These are phyloP conservation scores for Gonium pectorale DNA, from an alignment of 139 green algal genomes.

Conservation along the genomic window DNA sequence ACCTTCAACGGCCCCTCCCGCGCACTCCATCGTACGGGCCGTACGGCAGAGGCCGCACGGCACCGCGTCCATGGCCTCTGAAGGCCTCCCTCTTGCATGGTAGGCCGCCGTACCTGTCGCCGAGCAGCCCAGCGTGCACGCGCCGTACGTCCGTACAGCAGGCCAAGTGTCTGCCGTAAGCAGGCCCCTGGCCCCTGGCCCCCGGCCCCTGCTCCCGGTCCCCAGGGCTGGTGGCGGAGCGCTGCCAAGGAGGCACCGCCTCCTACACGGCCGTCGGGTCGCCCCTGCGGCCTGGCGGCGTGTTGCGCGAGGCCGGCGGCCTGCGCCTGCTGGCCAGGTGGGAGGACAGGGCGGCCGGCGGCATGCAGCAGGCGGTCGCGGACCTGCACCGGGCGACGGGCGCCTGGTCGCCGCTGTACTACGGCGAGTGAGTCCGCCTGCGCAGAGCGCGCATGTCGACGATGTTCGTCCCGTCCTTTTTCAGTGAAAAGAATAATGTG, in stretches of 20 bases:
- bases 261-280: constrained; percentile 12
- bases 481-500: too few species aligned
- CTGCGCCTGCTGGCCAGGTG: constrained; percentile 23
- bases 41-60: too few species aligned
- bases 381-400: constrained; percentile 22
- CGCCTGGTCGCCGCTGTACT: constrained; percentile 30
- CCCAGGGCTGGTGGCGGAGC: not conserved
- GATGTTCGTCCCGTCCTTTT: too few species aligned
- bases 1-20: too few species aligned
- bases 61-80: too few species aligned
- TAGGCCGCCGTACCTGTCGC: too few species aligned
- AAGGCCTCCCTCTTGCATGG: too few species aligned
- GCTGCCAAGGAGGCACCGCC: not conserved
- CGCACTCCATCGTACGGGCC: too few species aligned
- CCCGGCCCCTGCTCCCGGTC: not conserved
- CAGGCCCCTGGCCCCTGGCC: not conserved
- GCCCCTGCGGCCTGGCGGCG: constrained; percentile 12
- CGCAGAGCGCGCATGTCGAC: too few species aligned
- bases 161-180: too few species aligned
- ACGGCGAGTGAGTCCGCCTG: constrained; percentile 24
- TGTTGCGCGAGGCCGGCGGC: not conserved
- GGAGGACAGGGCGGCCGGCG: constrained; percentile 21
- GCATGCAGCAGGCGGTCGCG: constrained; percentile 3
- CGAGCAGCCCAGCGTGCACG: too few species aligned
- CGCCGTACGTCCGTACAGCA: too few species aligned